Base-by-base conservation (phyloP, 2,329 filamentous ascomycete species). In the Cercospora sp. region DNA sequence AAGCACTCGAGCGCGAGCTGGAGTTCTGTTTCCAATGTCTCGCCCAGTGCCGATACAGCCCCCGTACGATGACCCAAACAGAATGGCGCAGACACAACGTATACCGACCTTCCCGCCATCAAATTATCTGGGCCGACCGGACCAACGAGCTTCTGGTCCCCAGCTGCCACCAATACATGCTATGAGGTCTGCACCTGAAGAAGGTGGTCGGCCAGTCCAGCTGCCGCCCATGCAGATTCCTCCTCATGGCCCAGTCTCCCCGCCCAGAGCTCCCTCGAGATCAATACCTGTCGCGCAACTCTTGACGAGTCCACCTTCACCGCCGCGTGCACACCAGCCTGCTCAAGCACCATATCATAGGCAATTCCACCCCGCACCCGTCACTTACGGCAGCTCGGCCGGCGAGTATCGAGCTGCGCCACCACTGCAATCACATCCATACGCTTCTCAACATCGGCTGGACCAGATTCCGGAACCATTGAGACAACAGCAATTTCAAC, bases 61-160 rank as follows among this genome's bases (percentile, higher is more conserved):
- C 66, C 77, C 79, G 66, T 78, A 76, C 70, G 72, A 72, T 73
- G 72, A 77, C 37, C 55, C n/a, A 66, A 67, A 77, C 76, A 77
- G 77, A 67, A 83, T 83, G 82, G 82, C 82, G 34, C 81, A 83
- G 73, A 81, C 80, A 66, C 82, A 83, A 71, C 81, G 79, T 66
- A 77, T 79, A 64, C 77, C 80, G 62, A 74, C 76, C 62, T 80
- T 83, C 62, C 80, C 80, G 32, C 74, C 79, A 57, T 77, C 80
- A 43, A 74, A 74, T 45, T 83, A 81, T 72, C 74, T 79, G 57
- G 78, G 79, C 67, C 79, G 79, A 67, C 77, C 80, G 45, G 75
- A 74, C 45, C 78, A 80, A 71, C 78, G 79, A 61, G 74, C 80
- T 30, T 79, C 80, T 66, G 80, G 78, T 62, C 78, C 78, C 34